phyloP scores from a whole-genome alignment of 2,329 filamentous ascomycete species.

The Trichoderma hamatum region DNA sequence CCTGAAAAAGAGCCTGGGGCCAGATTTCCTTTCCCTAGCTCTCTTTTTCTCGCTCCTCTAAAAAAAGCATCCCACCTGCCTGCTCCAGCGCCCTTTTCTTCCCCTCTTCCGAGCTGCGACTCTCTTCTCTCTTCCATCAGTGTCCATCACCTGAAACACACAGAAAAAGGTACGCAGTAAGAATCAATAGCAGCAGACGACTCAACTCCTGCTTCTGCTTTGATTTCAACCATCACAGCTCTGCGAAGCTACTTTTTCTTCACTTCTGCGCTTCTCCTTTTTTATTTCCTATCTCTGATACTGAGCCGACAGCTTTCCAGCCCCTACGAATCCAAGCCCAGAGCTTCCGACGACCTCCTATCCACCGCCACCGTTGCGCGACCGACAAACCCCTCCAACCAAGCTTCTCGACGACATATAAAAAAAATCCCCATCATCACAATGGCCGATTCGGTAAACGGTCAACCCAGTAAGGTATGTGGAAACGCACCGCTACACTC shows the following conservation, averaged over 20 bases:
- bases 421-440: neutral
- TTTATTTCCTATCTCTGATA: neutral
- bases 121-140: constrained; percentile 11
- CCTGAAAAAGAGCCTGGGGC: constrained; percentile 15
- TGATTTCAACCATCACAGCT: constrained; percentile 22
- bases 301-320: constrained; percentile 7
- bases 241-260: constrained; percentile 21
- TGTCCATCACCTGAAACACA: constrained; percentile 1
- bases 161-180: constrained; percentile 1
- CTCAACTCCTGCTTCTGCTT: neutral
- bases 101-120: constrained; percentile 10
- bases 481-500: constrained; percentile 28
- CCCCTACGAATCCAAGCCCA: constrained; percentile 1
- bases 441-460: constrained; percentile 49
- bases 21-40: constrained; percentile 20
- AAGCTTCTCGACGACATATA: constrained; percentile 42
- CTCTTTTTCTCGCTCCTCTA: constrained; percentile 17
- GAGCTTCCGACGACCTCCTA: constrained; percentile 13
- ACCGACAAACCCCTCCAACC: constrained; percentile 14
- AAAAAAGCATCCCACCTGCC: constrained; percentile 23
- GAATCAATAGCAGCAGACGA: neutral
- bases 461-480: constrained; percentile 57
- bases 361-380: constrained; percentile 6
- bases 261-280: neutral
- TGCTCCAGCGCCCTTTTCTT: neutral